Evolutionary conservation across 2,329 filamentous ascomycete species (phyloP).

Genomic region (Incumbomyces lentus): DNA sequence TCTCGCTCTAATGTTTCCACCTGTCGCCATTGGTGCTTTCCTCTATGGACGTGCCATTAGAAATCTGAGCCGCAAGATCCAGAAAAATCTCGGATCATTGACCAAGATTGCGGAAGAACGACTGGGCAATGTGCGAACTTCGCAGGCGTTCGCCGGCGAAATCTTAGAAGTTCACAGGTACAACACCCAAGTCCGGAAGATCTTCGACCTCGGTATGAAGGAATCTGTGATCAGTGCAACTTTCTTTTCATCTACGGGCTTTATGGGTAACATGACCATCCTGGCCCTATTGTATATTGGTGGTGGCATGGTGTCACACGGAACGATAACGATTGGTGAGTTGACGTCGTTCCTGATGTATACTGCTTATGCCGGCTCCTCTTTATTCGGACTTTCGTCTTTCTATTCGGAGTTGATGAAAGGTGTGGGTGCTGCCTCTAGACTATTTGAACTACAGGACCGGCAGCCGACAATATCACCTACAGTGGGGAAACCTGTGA

Average conservation of each 20-base stretch:
- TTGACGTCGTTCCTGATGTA: constrained; percentile 98
- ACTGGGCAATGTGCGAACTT: constrained; percentile 92
- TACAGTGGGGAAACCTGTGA: constrained; percentile 68
- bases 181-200: constrained; percentile 81
- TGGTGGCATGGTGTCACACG: constrained; percentile 77
- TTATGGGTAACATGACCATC: constrained; percentile 95
- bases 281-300: constrained; percentile 82
- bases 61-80: constrained; percentile 81
- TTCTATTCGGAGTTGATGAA: constrained; percentile 99
- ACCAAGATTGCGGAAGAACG: constrained; percentile 97
- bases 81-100: constrained; percentile 82
- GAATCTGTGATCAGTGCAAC: constrained; percentile 83
- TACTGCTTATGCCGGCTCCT: constrained; percentile 74
- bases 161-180: constrained; percentile 83
- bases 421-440: constrained; percentile 90
- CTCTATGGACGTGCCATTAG: constrained; percentile 84
- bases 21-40: constrained; percentile 80
- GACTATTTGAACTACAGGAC: constrained; percentile 91
- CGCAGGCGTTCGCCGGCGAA: constrained; percentile 91
- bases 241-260: constrained; percentile 78
- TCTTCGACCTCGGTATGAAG: constrained; percentile 76
- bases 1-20: constrained; percentile 76
- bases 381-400: constrained; percentile 83
- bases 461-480: constrained; percentile 76
- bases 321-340: constrained; percentile 80